phyloP scores from a whole-genome alignment of 495 filamentous ascomycete species.

The Talaromyces nanjingensis region DNA sequence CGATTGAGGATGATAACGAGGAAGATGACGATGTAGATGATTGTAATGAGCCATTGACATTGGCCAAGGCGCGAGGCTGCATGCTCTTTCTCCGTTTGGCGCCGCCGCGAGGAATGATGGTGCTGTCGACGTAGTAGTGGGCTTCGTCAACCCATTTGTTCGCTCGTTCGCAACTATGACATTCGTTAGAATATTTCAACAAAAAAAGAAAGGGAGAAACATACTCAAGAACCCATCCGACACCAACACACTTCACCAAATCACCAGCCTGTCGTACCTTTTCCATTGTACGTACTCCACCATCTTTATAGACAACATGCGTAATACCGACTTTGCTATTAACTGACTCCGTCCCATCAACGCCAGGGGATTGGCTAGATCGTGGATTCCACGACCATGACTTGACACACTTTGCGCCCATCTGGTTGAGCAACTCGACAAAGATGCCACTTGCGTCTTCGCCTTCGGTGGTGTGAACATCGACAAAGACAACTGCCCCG shows the following conservation, averaged over 20 bases:
- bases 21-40: conserved; percentile 23
- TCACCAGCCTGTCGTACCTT: conserved; percentile 73
- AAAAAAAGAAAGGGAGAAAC: neutral
- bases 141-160: conserved; percentile 66
- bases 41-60: conserved; percentile 60
- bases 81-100: conserved; percentile 80
- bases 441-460: conserved; percentile 82
- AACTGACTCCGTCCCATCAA: conserved; percentile 22
- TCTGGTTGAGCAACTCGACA: conserved; percentile 68
- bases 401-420: conserved; percentile 81
- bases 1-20: neutral
- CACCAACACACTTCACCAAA: conserved; percentile 75
- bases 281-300: conserved; percentile 75
- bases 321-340: conserved; percentile 71
- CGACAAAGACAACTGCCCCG: conserved; percentile 80
- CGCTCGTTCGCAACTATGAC: conserved; percentile 66
- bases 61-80: conserved; percentile 75
- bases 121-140: conserved; percentile 64
- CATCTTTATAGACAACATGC: conserved; percentile 94
- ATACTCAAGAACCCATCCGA: conserved; percentile 84
- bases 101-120: conserved; percentile 67
- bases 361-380: conserved; percentile 27
- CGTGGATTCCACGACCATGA: conserved; percentile 79
- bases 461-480: conserved; percentile 87
- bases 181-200: conserved; percentile 20